Evolutionary conservation across 2,329 filamentous ascomycete species (phyloP), one percentile per base, ranked within the genome.

Genomic region (Chaetomiaceae sp.): DNA sequence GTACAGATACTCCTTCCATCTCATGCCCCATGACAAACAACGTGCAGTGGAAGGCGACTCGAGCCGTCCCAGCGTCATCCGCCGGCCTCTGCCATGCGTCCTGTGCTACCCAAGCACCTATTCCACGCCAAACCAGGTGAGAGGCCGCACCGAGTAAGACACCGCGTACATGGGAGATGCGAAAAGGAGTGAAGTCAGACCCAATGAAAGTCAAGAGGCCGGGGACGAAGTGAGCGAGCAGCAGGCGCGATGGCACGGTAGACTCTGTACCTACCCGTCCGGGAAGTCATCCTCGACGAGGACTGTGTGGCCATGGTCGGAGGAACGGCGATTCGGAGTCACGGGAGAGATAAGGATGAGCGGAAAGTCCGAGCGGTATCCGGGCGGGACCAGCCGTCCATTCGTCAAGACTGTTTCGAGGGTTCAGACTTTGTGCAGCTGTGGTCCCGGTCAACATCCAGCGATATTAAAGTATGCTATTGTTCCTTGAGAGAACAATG

Each of bases 261-360:
- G 12, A 7, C 17, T 44, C 25, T 40, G 52, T 51, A 60, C 56
- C 58, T 60, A 58, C 58, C 58, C 47, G 44, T 60, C 56, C 52
- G 29, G 56, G 55, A 58, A 59, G 47, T 38, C 39, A 7, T 31
- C n/a, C 12, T 23, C 12, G 37, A 45, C n/a, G 15, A 22, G 22
- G 42, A 29, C 8, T 15, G 22, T 4, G 7, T 8, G 34, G 45
- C 9, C 27, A 31, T 31, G 27, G 27, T 34, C 7, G 20, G 27
- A 20, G 23, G 40, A n/a, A 29, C 20, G 27, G 27, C 7, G n/a
- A 38, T 20, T 22, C 17, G 36, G 34, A 9, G 14, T 15, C 15
- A 6, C 22, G 37, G 37, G 15, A n/a, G 27, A 31, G 27, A 31
- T 31, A 31, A 31, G 27, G 46, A 39, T 33, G 23, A 12, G n/a